These are phyloP conservation scores for Daldinia grandis DNA, from an alignment of 495 filamentous ascomycete genomes.

Conservation along the genomic window DNA sequence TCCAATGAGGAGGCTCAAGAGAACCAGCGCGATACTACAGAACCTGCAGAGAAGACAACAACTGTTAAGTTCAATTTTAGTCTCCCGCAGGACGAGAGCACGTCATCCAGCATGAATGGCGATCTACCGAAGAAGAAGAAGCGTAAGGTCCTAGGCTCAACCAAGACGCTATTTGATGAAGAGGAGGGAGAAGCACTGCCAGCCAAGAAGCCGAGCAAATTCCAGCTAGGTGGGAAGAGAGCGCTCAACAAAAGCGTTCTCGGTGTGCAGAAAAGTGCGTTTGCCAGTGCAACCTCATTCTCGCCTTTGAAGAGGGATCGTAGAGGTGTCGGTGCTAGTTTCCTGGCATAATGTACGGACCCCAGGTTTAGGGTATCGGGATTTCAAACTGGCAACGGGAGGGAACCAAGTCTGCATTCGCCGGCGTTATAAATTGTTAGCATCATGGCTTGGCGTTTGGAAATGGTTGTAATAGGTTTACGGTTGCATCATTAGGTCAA, in stretches of 20 bases:
- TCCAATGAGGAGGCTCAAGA: constrained; percentile 31
- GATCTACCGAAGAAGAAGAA: constrained; percentile 72
- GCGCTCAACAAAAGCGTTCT: constrained; percentile 38
- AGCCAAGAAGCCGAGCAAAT: constrained; percentile 49
- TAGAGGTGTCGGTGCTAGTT: constrained; percentile 64
- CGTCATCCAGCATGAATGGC: constrained; percentile 33
- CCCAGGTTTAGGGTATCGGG: constrained; percentile 2
- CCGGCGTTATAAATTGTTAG: constrained; percentile 28
- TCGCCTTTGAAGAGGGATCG: constrained; percentile 85
- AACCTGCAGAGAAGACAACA: constrained; percentile 41
- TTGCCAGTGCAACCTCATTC: constrained; percentile 63
- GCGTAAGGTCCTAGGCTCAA: constrained; percentile 71
- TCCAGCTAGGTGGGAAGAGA: constrained; percentile 43
- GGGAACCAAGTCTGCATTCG: constrained; percentile 26
- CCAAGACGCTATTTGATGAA: constrained; percentile 77
- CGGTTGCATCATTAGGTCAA: constrained; percentile 33
- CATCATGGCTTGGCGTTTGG: constrained; percentile 24
- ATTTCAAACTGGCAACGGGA: constrained; percentile 21
- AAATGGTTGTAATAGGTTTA: constrained; percentile 29
- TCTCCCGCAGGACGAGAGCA: constrained; percentile 41
- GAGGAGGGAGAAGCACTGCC: constrained; percentile 67
- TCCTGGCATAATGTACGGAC: constrained; percentile 52
- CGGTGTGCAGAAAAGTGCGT: constrained; percentile 50
- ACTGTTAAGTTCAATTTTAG: constrained; percentile 46
- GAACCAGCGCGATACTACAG: constrained; percentile 25